Base-by-base conservation (phyloP, 1,284 basidiomycete species). In the Ceratobasidium sp. region DNA sequence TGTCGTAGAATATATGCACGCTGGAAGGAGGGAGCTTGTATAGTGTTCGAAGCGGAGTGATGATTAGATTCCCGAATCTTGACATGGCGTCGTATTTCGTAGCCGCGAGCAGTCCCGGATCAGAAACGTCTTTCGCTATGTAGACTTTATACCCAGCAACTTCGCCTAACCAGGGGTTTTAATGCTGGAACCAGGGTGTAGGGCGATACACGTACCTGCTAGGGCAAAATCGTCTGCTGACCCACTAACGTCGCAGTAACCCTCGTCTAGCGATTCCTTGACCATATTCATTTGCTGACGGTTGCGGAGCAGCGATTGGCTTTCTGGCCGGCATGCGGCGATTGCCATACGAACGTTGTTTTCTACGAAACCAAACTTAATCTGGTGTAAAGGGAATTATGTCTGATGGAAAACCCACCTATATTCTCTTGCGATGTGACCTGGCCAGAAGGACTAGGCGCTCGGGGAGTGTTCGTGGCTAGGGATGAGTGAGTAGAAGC, bases 1-100 rank as follows among this genome's bases (percentile, higher is more conserved):
- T 79, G 78, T 99, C 96, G 80, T 90, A 92, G 79, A 98, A 98
- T 1, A 99, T 86, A 77, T 96, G 93, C 75, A 98, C 78, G 71
- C 90, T 91, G 0, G 86, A 83, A 18, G 88, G 83, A 0, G 90
- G 87, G 32, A 93, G 84, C 53, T 83, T 82, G 78, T 91, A 93
- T 32, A 92, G 81, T 52, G 83, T 32, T 16, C 86, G 83, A 18
- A 93, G 82, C 0, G 85, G 76, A 82, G 3, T 60, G 16, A 78
- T 82, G 58, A 93, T 84, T 12, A 91, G 81, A 48, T 87, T 83
- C 36, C 91, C 86, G 78, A 95, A 94, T n/a, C 92, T 85, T 23
- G 84, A 85, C 28, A 93, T 79, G 0, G 83, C 76, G 36, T 87
- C 85, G n/a, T 80, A 81, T 77, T 89, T 89, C 18, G 78, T 78